Evolutionary conservation across 345 rosid genomes (phyloP).

Genomic region (Microthlaspi erraticum): DNA sequence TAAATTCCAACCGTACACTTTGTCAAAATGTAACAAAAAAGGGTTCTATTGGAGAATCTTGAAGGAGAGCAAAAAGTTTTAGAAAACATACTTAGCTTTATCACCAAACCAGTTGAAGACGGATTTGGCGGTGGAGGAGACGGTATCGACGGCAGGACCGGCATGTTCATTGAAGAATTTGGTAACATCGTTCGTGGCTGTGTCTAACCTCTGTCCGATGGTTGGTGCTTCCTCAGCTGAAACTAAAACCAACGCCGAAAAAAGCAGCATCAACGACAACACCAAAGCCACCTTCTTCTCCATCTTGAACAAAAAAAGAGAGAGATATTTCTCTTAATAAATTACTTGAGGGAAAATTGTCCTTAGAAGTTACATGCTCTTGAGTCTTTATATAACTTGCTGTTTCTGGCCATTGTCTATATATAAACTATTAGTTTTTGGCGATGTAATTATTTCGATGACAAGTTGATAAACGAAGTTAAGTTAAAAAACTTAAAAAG

Average conservation of each 20-base stretch:
- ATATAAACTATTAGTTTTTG: slow-evolving; percentile 34
- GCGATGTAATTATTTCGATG: slow-evolving; percentile 14
- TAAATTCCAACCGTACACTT: background rate
- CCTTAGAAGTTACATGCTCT: background rate
- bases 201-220: slow-evolving; percentile 38
- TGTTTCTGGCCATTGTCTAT: slow-evolving; percentile 26
- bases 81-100: slow-evolving; percentile 33
- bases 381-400: slow-evolving; percentile 34
- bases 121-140: slow-evolving; percentile 38
- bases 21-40: background rate
- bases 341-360: background rate
- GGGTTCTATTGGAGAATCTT: background rate
- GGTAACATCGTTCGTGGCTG: slow-evolving; percentile 26
- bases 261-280: slow-evolving; percentile 38
- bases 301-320: background rate
- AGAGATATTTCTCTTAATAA: background rate
- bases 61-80: background rate
- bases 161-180: slow-evolving; percentile 37
- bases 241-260: slow-evolving; percentile 18
- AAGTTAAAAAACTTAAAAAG: background rate
- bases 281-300: slow-evolving; percentile 44
- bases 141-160: slow-evolving; percentile 34
- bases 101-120: slow-evolving; percentile 35
- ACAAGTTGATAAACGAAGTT: slow-evolving; percentile 10
- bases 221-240: slow-evolving; percentile 43